Evolutionary conservation across 805 yeast genomes (phyloP).

Genomic region (Kurtzmaniella fragi): DNA sequence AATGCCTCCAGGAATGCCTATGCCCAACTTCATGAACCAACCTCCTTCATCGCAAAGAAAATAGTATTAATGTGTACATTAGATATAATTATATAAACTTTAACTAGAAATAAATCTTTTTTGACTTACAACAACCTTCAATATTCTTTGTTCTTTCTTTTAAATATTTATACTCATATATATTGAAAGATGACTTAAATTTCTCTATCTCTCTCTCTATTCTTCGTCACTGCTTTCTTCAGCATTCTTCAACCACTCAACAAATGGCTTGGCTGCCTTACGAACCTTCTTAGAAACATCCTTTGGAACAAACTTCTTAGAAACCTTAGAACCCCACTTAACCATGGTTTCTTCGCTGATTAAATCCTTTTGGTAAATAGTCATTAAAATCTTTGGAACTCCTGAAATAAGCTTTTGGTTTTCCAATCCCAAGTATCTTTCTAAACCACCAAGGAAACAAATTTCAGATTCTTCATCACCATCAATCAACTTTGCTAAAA

Average conservation of each 20-base stretch:
- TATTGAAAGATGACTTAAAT: no score
- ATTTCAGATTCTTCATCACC: slow-evolving; percentile 64
- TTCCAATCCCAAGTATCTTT: slow-evolving; percentile 82
- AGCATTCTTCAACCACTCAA: slow-evolving; percentile 93
- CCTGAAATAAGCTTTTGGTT: slow-evolving; percentile 61
- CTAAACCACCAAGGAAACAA: slow-evolving; percentile 92
- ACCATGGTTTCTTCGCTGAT: slow-evolving; percentile 75
- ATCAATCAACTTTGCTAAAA: slow-evolving; percentile 71
- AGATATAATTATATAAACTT: no score
- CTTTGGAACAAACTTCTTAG: slow-evolving; percentile 91
- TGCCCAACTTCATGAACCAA: slow-evolving; percentile 21
- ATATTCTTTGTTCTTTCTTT: no score
- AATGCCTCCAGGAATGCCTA: slow-evolving; percentile 17
- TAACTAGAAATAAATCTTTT: no score
- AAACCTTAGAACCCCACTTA: slow-evolving; percentile 86
- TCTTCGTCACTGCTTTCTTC: slow-evolving; percentile 75
- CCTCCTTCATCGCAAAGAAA: slow-evolving; percentile 13
- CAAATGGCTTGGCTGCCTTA: slow-evolving; percentile 92
- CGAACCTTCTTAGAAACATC: slow-evolving; percentile 90
- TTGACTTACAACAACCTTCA: no score
- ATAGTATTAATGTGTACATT: slow-evolving; percentile 1
- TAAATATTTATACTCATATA: no score
- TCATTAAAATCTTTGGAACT: slow-evolving; percentile 78
- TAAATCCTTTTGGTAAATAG: slow-evolving; percentile 78
- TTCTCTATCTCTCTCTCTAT: slow-evolving; percentile 16